phyloP scores from a whole-genome alignment of 345 rosid genomes.

The Triadica sebifera region DNA sequence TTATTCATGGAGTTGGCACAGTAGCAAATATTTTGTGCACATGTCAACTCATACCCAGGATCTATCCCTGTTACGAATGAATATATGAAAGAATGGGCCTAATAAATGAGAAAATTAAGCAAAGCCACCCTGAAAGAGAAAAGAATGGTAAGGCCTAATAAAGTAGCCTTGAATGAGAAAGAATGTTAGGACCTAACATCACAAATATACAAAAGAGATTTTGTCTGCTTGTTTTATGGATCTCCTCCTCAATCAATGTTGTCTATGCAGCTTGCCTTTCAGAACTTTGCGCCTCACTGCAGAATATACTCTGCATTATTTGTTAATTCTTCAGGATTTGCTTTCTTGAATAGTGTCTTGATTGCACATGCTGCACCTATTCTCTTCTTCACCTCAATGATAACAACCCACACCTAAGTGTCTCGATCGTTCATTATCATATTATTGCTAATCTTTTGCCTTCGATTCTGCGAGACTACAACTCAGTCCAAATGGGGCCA shows the following conservation, averaged over 20 bases:
- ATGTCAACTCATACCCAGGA: constrained; percentile 6
- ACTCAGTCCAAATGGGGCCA: constrained; percentile 16
- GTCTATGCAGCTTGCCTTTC: no score
- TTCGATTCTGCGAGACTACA: constrained; percentile 13
- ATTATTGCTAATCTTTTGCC: constrained; percentile 36
- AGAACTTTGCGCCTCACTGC: no score
- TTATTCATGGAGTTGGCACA: constrained; percentile 5
- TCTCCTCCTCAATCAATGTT: no score
- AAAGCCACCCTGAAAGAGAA: no score
- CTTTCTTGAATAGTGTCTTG: no score
- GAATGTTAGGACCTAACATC: constrained; percentile 16
- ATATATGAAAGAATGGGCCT: constrained; percentile 27
- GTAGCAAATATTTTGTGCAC: background rate
- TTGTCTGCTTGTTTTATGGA: no score
- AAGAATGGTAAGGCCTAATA: constrained; percentile 28
- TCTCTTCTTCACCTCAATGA: background rate
- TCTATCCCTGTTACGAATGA: background rate
- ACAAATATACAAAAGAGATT: no score
- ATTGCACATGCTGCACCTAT: no score
- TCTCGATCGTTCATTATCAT: constrained; percentile 23
- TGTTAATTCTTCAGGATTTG: no score
- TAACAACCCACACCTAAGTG: background rate
- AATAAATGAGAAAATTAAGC: constrained; percentile 3
- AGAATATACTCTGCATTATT: no score
- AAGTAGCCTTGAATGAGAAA: constrained; percentile 22